Percentiles rank a stretch among this genome's conserved stretches.
Conservation (phyloP, 1,284 basidiomycete genomes). For the Coniferiporia sulphurascens region DNA sequence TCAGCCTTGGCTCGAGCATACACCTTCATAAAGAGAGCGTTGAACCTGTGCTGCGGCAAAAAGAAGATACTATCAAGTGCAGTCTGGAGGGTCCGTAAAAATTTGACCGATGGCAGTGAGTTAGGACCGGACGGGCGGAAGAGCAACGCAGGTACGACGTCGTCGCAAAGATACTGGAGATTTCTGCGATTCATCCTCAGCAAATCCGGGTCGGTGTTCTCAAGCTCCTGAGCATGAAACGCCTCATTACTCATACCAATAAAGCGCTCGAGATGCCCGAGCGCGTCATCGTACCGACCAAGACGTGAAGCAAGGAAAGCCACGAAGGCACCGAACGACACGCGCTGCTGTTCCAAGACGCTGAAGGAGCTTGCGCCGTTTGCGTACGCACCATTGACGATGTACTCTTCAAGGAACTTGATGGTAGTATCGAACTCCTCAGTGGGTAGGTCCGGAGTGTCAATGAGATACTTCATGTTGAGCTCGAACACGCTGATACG, state of each 20-base stretch:
- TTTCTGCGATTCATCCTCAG: background rate
- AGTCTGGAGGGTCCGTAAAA: background rate
- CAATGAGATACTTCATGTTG: constrained; percentile 37
- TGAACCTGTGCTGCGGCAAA: background rate
- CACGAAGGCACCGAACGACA: constrained; percentile 1
- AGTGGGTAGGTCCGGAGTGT: constrained; percentile 19
- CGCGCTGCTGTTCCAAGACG: background rate
- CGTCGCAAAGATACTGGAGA: background rate
- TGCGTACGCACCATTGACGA: constrained; percentile 15
- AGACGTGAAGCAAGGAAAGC: background rate
- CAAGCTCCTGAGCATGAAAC: background rate
- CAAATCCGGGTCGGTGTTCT: background rate
- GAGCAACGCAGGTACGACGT: background rate
- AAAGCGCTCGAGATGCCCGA: constrained; percentile 1
- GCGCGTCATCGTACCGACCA: background rate
- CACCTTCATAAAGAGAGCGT: constrained; percentile 22
- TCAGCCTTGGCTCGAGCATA: constrained; percentile 27
- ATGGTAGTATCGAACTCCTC: constrained; percentile 22
- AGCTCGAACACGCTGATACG: constrained; percentile 33
- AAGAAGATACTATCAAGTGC: background rate
- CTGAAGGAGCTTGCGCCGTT: background rate
- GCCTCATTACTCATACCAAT: background rate
- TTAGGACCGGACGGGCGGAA: background rate
- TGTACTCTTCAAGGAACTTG: constrained; percentile 27
- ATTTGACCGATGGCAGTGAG: background rate